Evolutionary conservation across 2,329 filamentous ascomycete genomes (phyloP).

Genomic region (Didymosphaeria variabile): DNA sequence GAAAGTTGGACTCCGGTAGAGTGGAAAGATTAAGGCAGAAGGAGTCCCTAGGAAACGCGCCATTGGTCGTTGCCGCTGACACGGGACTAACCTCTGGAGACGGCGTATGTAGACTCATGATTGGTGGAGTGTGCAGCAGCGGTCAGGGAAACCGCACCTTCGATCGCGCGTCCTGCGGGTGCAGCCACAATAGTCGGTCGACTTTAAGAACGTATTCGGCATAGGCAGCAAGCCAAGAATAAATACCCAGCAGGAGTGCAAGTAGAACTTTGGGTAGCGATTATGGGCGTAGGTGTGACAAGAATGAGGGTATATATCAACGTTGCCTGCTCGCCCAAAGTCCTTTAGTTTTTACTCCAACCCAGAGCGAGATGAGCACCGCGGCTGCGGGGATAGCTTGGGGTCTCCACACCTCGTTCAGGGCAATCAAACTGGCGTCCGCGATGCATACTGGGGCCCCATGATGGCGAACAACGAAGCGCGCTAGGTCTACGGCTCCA

Average conservation of each 20-base stretch:
- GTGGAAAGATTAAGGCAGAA: constrained; percentile 52
- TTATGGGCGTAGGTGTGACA: constrained; percentile 4
- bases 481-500: constrained; percentile 34
- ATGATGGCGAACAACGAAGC: constrained; percentile 28
- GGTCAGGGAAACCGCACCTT: constrained; percentile 40
- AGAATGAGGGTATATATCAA: constrained; percentile 22
- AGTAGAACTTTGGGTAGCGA: background rate
- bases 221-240: constrained; percentile 16
- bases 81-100: constrained; percentile 55
- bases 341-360: constrained; percentile 21
- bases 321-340: constrained; percentile 14
- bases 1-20: constrained; percentile 48
- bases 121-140: constrained; percentile 44
- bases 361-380: constrained; percentile 41
- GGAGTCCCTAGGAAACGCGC: constrained; percentile 49
- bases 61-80: constrained; percentile 53
- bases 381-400: constrained; percentile 47
- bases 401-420: constrained; percentile 45
- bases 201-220: constrained; percentile 18
- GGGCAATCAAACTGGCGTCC: constrained; percentile 38
- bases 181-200: constrained; percentile 36
- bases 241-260: constrained; percentile 14
- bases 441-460: constrained; percentile 34
- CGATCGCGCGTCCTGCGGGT: constrained; percentile 36
- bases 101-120: constrained; percentile 50